Evolutionary conservation across 1,139 yeast species (phyloP), one percentile per base, ranked within the genome.

Genomic region (Debaryomycetaceae sp.): DNA sequence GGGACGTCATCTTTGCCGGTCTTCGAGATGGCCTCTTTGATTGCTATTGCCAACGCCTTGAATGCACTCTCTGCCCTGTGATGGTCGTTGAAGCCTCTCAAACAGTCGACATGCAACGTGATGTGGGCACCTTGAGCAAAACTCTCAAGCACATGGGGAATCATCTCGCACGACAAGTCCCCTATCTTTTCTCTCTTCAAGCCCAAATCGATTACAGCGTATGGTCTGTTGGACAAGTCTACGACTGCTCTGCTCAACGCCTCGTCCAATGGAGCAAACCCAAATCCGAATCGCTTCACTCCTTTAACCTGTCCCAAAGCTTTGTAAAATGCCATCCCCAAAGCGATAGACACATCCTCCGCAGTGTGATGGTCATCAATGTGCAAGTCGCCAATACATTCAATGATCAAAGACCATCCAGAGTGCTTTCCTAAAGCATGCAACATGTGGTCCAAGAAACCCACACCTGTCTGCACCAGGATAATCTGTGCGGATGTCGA

Each of bases 281-380:
- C 99, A 38, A 77, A 63, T n/a, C 99, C 99, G 60, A 91, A 93
- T 56, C 99, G 77, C 63, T 87, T 88, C 48, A 91, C 91, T 44
- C 99, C 99, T 56, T 81, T 80, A 36, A 93, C 87, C 37, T 83
- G 86, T 20, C 98, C 98, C 50, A 93, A 69, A 0, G 98, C 98
- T 57, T 85, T 72, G 59, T 89, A 87, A 72, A 93, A 90, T 1
- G 97, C 95, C 56, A 76, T 73, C 4, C 99, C 99, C 34, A 93
- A 72, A 1, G 97, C 89, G 53, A 93, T 88, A 37, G 93, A 97
- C 50, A 90, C 89, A 67, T 93, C 99, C 66, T 93, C 99, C 5
- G 97, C 87, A 1, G 96, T 84, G 65, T 93, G 99, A 65, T 93
- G 99, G 67, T 93, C 99, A 63, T 93, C 99, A 44, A 93, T 91